These are phyloP conservation scores for Gossypium davidsonii DNA, from an alignment of 441 rosid genomes.

Conservation along the genomic window DNA sequence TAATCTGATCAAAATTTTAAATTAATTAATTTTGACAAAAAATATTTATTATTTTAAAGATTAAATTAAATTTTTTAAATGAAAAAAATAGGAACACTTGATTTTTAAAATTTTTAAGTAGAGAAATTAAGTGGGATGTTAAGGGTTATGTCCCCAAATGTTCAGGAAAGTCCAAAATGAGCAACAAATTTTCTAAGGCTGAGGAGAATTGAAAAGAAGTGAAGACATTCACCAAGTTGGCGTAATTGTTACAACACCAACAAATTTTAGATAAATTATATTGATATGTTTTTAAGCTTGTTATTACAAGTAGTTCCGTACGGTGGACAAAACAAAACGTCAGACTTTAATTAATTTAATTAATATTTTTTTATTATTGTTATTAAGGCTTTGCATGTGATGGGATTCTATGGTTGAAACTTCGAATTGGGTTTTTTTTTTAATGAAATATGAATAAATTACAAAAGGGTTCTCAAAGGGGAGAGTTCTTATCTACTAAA, in stretches of 20 bases:
- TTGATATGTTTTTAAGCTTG: background rate
- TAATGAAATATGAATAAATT: too few species aligned
- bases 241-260: background rate
- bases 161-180: constrained; percentile 13
- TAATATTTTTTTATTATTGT: background rate
- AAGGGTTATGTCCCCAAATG: constrained; percentile 23
- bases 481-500: too few species aligned
- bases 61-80: background rate
- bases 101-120: too few species aligned
- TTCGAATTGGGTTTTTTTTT: background rate
- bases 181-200: background rate
- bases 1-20: background rate
- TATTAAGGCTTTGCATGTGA: background rate
- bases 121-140: background rate
- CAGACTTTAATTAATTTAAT: background rate
- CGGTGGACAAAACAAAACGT: background rate
- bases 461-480: too few species aligned
- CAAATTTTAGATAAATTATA: background rate
- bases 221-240: background rate
- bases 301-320: background rate
- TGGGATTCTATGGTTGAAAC: background rate
- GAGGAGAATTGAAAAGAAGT: constrained; percentile 3
- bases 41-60: too few species aligned
- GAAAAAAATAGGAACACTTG: background rate
- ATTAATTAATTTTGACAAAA: background rate